Percentiles rank a stretch among this genome's conserved stretches.
Evolutionary conservation across 164 flowering plant genomes (phyloP).

Genomic region (Litsea cubeba): DNA sequence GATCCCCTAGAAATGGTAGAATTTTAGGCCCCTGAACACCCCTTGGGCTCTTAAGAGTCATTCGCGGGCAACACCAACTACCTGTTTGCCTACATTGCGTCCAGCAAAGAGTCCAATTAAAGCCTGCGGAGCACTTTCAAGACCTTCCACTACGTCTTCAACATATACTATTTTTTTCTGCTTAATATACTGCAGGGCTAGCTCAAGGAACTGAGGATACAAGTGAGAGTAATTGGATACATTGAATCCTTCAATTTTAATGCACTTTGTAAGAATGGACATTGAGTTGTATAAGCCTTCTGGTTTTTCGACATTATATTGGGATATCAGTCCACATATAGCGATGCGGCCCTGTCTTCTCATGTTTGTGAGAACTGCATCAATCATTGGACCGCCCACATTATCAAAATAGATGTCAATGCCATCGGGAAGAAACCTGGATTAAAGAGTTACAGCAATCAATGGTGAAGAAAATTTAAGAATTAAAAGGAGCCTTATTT

Average conservation of each 20-base stretch:
- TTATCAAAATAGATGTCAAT: slow-evolving; percentile 32
- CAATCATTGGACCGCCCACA: slow-evolving; percentile 31
- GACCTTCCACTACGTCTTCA: slow-evolving; percentile 27
- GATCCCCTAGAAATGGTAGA: no score
- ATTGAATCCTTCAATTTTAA: slow-evolving; percentile 4
- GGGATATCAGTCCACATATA: slow-evolving; percentile 27
- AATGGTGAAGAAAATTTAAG: no score
- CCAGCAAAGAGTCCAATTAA: slow-evolving; percentile 26
- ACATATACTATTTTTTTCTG: slow-evolving; percentile 21
- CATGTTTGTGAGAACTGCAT: slow-evolving; percentile 34
- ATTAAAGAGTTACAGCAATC: not conserved
- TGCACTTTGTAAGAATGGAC: not conserved
- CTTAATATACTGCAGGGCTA: not conserved
- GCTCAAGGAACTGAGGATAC: slow-evolving; percentile 5
- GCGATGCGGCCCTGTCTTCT: slow-evolving; percentile 26
- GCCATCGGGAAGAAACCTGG: slow-evolving; percentile 29
- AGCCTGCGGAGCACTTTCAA: slow-evolving; percentile 27
- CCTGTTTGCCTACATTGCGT: slow-evolving; percentile 28
- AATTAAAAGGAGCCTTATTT: no score
- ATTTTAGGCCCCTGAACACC: no score
- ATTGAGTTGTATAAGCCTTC: slow-evolving; percentile 8
- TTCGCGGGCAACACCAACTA: slow-evolving; percentile 15
- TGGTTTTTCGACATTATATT: slow-evolving; percentile 6
- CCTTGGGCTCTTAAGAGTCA: not conserved
- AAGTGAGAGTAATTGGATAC: not conserved